Conservation (phyloP, 768 basidiomycete species). For the Dioszegia aurantiaca region DNA sequence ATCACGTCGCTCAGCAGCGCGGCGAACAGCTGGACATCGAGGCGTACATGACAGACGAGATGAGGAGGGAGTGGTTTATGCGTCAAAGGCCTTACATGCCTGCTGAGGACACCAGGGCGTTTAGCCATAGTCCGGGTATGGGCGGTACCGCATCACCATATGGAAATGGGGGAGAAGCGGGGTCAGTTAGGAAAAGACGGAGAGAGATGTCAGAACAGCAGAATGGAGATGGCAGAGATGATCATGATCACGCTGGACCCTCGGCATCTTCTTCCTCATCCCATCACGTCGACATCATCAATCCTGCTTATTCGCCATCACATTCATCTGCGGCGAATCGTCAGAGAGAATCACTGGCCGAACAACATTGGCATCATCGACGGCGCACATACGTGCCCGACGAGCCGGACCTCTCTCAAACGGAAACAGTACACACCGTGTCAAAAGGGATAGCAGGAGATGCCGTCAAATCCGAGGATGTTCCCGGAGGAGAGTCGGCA, state of each 20-base stretch:
- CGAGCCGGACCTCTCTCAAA: neutral
- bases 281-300: neutral
- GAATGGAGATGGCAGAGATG: neutral
- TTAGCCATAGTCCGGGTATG: no score
- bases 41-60: slow-evolving; percentile 29
- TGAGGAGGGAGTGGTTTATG: slow-evolving; percentile 26
- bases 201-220: neutral
- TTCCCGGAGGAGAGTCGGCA: neutral
- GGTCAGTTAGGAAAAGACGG: neutral
- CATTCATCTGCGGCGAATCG: neutral
- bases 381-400: slow-evolving; percentile 4
- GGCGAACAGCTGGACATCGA: slow-evolving; percentile 36
- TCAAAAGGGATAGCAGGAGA: neutral
- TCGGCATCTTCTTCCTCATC: neutral
- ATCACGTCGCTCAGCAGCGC: slow-evolving; percentile 24
- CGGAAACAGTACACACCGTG: neutral
- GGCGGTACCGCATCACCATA: neutral
- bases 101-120: neutral
- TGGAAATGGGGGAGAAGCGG: neutral
- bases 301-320: neutral
- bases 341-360: neutral
- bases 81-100: slow-evolving; percentile 7
- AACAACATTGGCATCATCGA: slow-evolving; percentile 9
- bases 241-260: neutral
- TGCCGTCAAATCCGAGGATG: neutral